Base-by-base conservation (phyloP, 2,329 filamentous ascomycete genomes). In the Aschersonia sp. region DNA sequence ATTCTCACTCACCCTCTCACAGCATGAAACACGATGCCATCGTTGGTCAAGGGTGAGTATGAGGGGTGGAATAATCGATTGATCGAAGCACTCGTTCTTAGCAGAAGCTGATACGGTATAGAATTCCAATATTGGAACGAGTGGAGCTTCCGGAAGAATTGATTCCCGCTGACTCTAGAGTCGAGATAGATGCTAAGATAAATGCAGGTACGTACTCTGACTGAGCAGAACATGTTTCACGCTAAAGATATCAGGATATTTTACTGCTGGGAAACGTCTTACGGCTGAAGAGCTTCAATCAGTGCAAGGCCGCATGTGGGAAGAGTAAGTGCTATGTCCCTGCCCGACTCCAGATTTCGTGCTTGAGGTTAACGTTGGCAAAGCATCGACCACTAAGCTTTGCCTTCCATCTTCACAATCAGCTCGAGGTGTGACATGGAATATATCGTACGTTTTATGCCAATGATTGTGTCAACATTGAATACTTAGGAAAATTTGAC, bases 141-240 rank as follows among this genome's bases (percentile, higher is more conserved):
- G 81, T 97, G 44, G 88, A 94, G 51, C 87, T 97, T 53, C 92
- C 90, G 4, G 87, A 94, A 54, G 85, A 92, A 33, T 81, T 92
- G 77, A 96, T 97, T 57, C 92, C 92, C 10, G 86, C 83, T 53
- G 92, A 97, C 66, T 94, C 88, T 47, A 76, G 90, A 55, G 92
- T 97, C n/a, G 92, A 98, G 66, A 98, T 97, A 60, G 92, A 97
- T 65, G 92, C 92, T 50, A 97, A 97, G 72, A 96, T 97, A 61
- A 92, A 90, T 57, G 88, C 90, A 51, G 92, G 85, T 87, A 68
- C 66, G 79, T 68, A 48, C 7, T 11, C 9, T 11, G n/a, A 5
- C 6, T 7, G 39, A 45, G 46, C 33, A 47, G 49, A 49, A 30
- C 6, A 8, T 39, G 6, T 2, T 31, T 14, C 44, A 3, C 30